Evolutionary conservation across 2,329 filamentous ascomycete species (phyloP).

Genomic region (Aphanoascus verrucosus): DNA sequence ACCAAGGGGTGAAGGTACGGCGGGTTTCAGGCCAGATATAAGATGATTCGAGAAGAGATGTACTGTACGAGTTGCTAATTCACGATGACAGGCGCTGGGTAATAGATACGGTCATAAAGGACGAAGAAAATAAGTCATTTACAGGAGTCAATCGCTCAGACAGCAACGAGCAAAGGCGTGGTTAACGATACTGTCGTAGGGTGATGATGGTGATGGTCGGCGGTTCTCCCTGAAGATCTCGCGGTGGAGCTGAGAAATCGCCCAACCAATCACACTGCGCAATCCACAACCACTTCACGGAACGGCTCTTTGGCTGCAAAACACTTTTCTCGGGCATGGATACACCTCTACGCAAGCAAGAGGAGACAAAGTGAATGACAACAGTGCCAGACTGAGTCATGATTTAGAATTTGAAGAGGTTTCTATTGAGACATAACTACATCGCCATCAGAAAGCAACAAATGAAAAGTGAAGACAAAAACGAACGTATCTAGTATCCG

Average conservation of each 20-base stretch:
- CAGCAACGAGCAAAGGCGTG: too few relatives aligned
- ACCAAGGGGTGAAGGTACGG: neutral
- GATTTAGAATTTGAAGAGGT: too few relatives aligned
- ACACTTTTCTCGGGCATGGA: neutral
- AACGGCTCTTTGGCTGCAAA: neutral
- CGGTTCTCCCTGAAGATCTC: neutral
- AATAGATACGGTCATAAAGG: too few relatives aligned
- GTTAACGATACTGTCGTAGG: neutral
- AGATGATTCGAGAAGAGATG: neutral
- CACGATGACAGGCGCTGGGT: neutral
- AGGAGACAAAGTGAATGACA: too few relatives aligned
- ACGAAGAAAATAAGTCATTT: too few relatives aligned
- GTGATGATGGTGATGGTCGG: neutral
- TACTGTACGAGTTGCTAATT: too few relatives aligned
- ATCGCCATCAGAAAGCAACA: too few relatives aligned
- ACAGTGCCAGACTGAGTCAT: too few relatives aligned
- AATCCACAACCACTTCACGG: neutral
- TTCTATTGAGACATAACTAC: too few relatives aligned
- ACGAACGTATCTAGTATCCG: too few relatives aligned
- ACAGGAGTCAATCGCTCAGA: too few relatives aligned
- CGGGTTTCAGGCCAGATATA: neutral
- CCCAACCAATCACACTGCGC: neutral
- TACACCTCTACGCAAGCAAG: neutral
- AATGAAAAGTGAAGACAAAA: too few relatives aligned
- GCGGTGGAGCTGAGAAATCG: neutral